Base-by-base conservation (phyloP, 2,329 filamentous ascomycete species). In the Xylariaceae sp. region DNA sequence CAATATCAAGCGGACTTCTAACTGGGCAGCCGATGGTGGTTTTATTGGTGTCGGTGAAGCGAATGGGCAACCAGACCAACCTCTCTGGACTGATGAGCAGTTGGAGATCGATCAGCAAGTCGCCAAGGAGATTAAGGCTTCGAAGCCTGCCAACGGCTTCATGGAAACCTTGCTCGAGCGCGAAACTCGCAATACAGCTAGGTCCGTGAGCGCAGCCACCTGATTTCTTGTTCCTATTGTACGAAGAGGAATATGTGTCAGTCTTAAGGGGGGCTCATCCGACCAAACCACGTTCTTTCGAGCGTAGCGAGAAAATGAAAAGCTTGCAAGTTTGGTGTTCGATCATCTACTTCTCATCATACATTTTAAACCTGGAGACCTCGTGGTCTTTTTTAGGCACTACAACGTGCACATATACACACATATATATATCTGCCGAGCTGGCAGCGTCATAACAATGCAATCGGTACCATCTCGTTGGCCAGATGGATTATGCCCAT, bases 31-130 rank as follows among this genome's bases (percentile, higher is more conserved):
- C 11, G 83, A 94, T 69, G 94, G 94, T 40, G 94, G 94, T 6
- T 97, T 97, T 75, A 90, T 97, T 53, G 94, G 93, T 47, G 94
- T 99, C 7, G 94, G 94, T 18, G 87, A 91, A 60, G 76, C 87
- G 53, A 81, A 79, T 42, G 81, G 80, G 50, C 76, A 75, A 2
- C 81, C 83, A 33, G 80, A 81, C 62, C 75, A 83, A 69, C 87
- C 92, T n/a, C 86, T 99, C 33, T 99, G 94, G 94, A 94, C 90
- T 2, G 86, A 97, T 66, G 79, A 82, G 65, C 94, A 99, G 80
- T 84, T 99, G 50, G 90, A 88, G 33, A 81, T 96, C 41, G 82
- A 85, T 54, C 59, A 65, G 54, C 79, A 89, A 66, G 77, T 83
- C 11, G 77, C 84, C 44, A 77, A 82, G 68, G 83, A 87, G 69